Conservation (phyloP, 129 eudicot genomes). For the Oenanthe sinensis region DNA sequence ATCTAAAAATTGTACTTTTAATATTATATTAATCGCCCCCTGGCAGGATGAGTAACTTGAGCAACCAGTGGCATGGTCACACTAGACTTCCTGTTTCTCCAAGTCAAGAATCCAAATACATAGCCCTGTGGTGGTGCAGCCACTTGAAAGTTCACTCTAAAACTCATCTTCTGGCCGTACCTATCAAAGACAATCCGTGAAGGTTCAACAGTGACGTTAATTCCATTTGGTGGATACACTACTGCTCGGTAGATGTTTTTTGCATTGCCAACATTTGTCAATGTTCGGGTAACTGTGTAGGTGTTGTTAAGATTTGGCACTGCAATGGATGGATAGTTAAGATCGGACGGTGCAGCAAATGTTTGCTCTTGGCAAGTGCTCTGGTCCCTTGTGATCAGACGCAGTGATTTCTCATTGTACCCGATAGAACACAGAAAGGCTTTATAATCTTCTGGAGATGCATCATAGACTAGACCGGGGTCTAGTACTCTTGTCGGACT, state of each 20-base stretch:
- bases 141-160: conserved; percentile 50
- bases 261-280: conserved; percentile 53
- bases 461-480: conserved; percentile 77
- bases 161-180: conserved; percentile 56
- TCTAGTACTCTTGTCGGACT: conserved; percentile 58
- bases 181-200: conserved; percentile 32
- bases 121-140: conserved; percentile 57
- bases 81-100: conserved; percentile 49
- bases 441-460: conserved; percentile 63
- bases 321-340: conserved; percentile 76
- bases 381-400: conserved; percentile 50
- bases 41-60: conserved; percentile 28
- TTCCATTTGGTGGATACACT: conserved; percentile 49
- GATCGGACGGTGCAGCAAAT: conserved; percentile 35
- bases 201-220: conserved; percentile 56
- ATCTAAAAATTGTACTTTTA: background rate
- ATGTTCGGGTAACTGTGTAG: conserved; percentile 47
- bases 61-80: conserved; percentile 65
- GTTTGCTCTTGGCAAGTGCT: conserved; percentile 49
- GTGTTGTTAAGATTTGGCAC: conserved; percentile 52
- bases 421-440: conserved; percentile 83
- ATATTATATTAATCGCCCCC: conserved; percentile 30
- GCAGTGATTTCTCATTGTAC: conserved; percentile 38
- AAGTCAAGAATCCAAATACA: conserved; percentile 64
- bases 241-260: conserved; percentile 44